Evolutionary conservation across 202 grass and related monocot genomes (phyloP).

Genomic region (Carex arenaria): DNA sequence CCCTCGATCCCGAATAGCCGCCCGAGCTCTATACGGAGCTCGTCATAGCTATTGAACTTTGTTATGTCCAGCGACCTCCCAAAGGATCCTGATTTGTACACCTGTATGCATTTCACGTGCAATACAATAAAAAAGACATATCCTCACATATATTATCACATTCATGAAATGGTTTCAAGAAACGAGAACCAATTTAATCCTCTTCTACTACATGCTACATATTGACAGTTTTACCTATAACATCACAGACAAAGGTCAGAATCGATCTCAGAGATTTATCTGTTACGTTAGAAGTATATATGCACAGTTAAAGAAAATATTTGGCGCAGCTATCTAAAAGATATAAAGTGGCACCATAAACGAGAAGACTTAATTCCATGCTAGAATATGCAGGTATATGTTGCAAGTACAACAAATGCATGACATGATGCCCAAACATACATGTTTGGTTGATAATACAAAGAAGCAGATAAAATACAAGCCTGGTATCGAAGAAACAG

Average conservation of each 20-base stretch:
- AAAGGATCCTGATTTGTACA: conserved; percentile 92
- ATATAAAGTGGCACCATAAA: not conserved
- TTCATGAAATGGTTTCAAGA: not conserved
- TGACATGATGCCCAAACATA: not conserved
- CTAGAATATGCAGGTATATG: not conserved
- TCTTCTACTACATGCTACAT: not conserved
- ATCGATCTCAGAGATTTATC: not conserved
- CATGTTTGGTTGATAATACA: not conserved
- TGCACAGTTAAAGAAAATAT: not conserved
- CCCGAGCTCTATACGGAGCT: conserved; percentile 75
- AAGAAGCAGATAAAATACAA: not conserved
- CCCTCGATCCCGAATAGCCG: conserved; percentile 93
- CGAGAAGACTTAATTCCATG: not conserved
- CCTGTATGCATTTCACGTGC: conserved; percentile 26
- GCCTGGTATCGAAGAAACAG: not conserved
- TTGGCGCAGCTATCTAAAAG: not conserved
- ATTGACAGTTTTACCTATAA: not conserved
- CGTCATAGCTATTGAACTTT: conserved; percentile 71
- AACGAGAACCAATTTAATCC: not conserved
- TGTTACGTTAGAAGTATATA: not conserved
- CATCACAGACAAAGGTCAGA: not conserved
- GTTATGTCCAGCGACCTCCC: conserved; percentile 92
- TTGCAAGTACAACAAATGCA: not conserved
- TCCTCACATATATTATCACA: not conserved
- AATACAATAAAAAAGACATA: conserved; percentile 12